Evolutionary conservation across 257 asterid genomes (phyloP).

Genomic region (Primulina huaijiensis): DNA sequence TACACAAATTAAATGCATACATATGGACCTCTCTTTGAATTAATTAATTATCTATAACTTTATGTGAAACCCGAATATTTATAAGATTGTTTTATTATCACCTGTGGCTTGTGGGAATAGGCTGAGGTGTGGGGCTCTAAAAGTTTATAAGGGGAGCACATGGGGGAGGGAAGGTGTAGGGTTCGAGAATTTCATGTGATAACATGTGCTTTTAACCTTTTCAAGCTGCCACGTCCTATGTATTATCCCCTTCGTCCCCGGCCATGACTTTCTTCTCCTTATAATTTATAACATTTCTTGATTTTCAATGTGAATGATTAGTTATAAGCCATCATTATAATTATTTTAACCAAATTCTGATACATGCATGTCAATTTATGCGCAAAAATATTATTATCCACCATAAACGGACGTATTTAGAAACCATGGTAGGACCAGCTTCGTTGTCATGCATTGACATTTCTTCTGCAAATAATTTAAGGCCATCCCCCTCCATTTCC

Average conservation of each 20-base stretch:
- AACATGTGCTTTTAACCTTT: background rate
- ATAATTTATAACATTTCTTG: too few relatives aligned
- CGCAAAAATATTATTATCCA: background rate
- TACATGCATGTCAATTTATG: background rate
- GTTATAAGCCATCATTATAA: too few relatives aligned
- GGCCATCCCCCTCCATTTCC: background rate
- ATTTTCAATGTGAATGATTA: background rate
- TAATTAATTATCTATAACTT: too few relatives aligned
- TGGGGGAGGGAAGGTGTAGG: conserved; percentile 1
- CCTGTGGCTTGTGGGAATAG: background rate
- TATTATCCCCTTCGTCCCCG: background rate
- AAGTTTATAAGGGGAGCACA: background rate
- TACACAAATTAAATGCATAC: background rate
- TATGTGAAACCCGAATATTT: too few relatives aligned
- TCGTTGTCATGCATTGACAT: background rate
- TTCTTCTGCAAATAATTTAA: background rate
- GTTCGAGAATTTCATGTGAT: background rate
- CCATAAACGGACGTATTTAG: too few relatives aligned
- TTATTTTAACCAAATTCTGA: background rate
- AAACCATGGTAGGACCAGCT: background rate
- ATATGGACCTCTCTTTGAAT: background rate
- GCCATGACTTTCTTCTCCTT: background rate
- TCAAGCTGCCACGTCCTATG: too few relatives aligned
- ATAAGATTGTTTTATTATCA: background rate
- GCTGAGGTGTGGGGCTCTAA: background rate